Evolutionary conservation across 2,329 filamentous ascomycete species (phyloP).

Genomic region (Pseudocercospora macadamiae): DNA sequence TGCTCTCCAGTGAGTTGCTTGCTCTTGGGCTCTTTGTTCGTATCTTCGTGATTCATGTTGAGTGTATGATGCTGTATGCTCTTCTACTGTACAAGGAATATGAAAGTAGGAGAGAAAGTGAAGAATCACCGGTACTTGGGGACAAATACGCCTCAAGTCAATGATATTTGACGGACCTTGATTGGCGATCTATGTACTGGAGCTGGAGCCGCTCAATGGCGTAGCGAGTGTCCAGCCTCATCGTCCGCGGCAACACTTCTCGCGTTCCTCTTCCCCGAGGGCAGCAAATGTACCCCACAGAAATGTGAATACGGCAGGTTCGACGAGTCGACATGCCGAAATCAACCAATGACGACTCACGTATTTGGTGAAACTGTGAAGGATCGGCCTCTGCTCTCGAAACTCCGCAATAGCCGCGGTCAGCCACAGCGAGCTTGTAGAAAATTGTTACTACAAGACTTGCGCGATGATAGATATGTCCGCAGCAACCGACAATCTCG

Average conservation of each 20-base stretch:
- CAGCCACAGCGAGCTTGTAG: not conserved
- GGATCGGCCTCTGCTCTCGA: not conserved
- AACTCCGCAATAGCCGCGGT: constrained; percentile 16
- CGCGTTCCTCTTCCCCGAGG: constrained; percentile 17
- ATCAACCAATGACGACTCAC: constrained; percentile 14
- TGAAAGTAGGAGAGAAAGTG: not conserved
- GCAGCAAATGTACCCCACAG: constrained; percentile 1
- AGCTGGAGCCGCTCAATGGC: constrained; percentile 13
- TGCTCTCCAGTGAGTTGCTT: constrained; percentile 51
- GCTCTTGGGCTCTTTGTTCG: constrained; percentile 45
- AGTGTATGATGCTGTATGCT: constrained; percentile 16
- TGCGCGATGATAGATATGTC: not conserved
- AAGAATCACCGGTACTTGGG: not conserved
- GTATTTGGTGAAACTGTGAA: not conserved
- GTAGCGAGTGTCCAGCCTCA: constrained; percentile 8
- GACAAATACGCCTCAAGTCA: not conserved
- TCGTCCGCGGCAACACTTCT: constrained; percentile 13
- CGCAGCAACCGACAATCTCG: constrained; percentile 6
- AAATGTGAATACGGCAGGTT: constrained; percentile 9
- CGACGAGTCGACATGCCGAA: not conserved
- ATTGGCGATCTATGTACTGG: constrained; percentile 11
- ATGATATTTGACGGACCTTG: constrained; percentile 8
- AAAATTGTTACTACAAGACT: not conserved
- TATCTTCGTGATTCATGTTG: constrained; percentile 45
- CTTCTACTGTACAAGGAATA: not conserved